Conservation (phyloP, 768 basidiomycete species). For the Boletus rubroflammeus region DNA sequence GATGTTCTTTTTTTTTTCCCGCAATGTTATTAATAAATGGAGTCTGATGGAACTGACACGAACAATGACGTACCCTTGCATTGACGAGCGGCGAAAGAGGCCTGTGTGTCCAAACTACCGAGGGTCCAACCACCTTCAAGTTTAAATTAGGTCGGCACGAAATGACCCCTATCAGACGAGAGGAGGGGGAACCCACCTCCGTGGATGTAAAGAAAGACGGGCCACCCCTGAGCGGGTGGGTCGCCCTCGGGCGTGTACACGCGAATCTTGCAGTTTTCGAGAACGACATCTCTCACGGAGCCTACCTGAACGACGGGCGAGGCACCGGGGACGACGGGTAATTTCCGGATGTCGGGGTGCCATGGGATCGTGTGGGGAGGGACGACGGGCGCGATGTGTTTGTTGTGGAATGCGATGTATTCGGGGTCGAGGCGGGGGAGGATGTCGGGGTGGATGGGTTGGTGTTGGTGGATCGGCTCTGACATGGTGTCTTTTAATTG, state of each 20-base stretch:
- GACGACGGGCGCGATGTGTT: slow-evolving; percentile 38
- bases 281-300: slow-evolving; percentile 44
- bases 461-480: slow-evolving; percentile 36
- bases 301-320: slow-evolving; percentile 56
- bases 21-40: no score
- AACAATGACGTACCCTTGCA: slow-evolving; percentile 23
- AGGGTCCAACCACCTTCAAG: slow-evolving; percentile 68
- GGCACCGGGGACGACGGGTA: slow-evolving; percentile 50
- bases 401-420: slow-evolving; percentile 58
- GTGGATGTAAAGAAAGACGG: slow-evolving; percentile 68
- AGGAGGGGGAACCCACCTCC: slow-evolving; percentile 44
- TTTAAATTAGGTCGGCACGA: slow-evolving; percentile 16
- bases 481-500: slow-evolving; percentile 8
- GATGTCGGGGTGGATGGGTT: slow-evolving; percentile 61
- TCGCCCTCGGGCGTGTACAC: slow-evolving; percentile 58
- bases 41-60: not conserved
- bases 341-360: slow-evolving; percentile 52
- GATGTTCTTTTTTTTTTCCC: slow-evolving; percentile 35
- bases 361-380: slow-evolving; percentile 58
- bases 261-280: slow-evolving; percentile 52
- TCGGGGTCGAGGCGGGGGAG: slow-evolving; percentile 56
- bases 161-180: not conserved
- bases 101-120: slow-evolving; percentile 56
- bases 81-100: slow-evolving; percentile 45
- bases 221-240: slow-evolving; percentile 56